phyloP scores from a whole-genome alignment of 2,329 filamentous ascomycete genomes.

The Fusarium sp. region DNA sequence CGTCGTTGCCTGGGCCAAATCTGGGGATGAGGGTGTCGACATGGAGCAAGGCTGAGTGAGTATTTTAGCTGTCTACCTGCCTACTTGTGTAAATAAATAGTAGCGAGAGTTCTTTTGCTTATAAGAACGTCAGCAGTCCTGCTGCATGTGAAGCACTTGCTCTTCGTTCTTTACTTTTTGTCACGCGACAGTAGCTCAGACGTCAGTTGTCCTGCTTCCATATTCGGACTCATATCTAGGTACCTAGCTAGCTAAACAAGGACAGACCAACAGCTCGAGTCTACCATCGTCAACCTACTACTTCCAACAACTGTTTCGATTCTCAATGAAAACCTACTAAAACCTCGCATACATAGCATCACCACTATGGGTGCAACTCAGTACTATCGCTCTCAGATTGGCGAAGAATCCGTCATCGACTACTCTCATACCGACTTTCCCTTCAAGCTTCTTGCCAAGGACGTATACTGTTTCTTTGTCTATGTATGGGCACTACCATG shows the following conservation, averaged over 20 bases:
- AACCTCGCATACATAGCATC: neutral
- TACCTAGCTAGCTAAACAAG: neutral
- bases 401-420: slow-evolving; percentile 67
- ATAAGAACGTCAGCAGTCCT: slow-evolving; percentile 3
- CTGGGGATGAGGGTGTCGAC: slow-evolving; percentile 8
- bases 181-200: slow-evolving; percentile 4
- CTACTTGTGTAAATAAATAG: neutral
- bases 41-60: slow-evolving; percentile 29
- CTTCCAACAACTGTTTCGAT: neutral
- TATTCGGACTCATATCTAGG: neutral
- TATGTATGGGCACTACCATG: slow-evolving; percentile 69
- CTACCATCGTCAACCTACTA: neutral
- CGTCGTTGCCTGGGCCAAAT: slow-evolving; percentile 22
- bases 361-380: slow-evolving; percentile 54
- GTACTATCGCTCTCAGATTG: slow-evolving; percentile 70
- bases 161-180: neutral
- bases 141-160: slow-evolving; percentile 4
- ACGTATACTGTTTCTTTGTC: slow-evolving; percentile 67
- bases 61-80: neutral
- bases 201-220: slow-evolving; percentile 11
- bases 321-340: neutral
- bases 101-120: neutral
- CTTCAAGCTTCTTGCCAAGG: slow-evolving; percentile 62
- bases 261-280: neutral
- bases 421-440: slow-evolving; percentile 71